Conservation (phyloP, 495 filamentous ascomycete genomes). For the Eremomyces bilateralis region DNA sequence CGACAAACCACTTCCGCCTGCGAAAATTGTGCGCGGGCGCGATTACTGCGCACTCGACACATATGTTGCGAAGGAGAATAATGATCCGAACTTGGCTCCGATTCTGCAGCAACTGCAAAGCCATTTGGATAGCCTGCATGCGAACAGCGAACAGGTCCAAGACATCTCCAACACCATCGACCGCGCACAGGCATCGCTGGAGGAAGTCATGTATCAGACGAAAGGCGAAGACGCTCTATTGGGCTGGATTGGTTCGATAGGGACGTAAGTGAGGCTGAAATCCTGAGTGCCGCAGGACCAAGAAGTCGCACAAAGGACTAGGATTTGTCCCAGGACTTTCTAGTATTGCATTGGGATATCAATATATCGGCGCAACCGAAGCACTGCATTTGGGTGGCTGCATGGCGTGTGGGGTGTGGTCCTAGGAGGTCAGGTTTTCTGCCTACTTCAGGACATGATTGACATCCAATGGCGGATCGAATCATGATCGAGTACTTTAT, state of each 20-base stretch:
- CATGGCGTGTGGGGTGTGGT: too few relatives aligned
- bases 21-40: too few relatives aligned
- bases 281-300: neutral
- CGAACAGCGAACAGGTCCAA: slow-evolving; percentile 28
- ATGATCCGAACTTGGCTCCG: slow-evolving; percentile 16
- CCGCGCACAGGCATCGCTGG: slow-evolving; percentile 28
- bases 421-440: too few relatives aligned
- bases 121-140: slow-evolving; percentile 35
- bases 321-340: neutral
- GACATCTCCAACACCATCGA: slow-evolving; percentile 30
- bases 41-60: too few relatives aligned
- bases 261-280: neutral
- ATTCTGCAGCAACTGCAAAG: slow-evolving; percentile 26
- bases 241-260: neutral
- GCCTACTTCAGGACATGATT: too few relatives aligned
- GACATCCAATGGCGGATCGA: too few relatives aligned
- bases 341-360: neutral
- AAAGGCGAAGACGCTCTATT: neutral
- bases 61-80: slow-evolving; percentile 1
- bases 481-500: too few relatives aligned
- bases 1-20: neutral
- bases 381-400: too few relatives aligned
- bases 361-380: neutral
- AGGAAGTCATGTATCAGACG: slow-evolving; percentile 11
- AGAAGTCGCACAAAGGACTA: neutral